phyloP scores from a whole-genome alignment of 1,284 basidiomycete species.

The Boletus putidus region DNA sequence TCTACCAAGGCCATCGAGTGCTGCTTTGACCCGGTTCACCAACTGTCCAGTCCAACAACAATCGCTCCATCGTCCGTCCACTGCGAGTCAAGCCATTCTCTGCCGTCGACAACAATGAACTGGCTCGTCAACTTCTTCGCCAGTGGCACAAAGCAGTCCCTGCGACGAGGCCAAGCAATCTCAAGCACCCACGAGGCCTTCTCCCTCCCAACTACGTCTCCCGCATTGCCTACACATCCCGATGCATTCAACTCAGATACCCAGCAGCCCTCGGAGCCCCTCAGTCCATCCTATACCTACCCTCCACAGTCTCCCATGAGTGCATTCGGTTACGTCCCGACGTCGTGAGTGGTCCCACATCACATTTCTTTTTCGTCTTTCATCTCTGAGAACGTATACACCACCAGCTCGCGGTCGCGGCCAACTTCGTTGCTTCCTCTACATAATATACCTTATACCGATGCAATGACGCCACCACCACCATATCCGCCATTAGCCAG shows the following conservation, averaged over 20 bases:
- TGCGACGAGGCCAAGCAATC: conserved; percentile 60
- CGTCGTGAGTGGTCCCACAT: conserved; percentile 49
- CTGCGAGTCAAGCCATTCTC: conserved; percentile 4
- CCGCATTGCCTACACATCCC: conserved; percentile 51
- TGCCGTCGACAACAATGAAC: conserved; percentile 50
- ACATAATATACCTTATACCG: conserved; percentile 53
- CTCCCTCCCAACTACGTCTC: conserved; percentile 71
- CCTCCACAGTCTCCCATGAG: conserved; percentile 59
- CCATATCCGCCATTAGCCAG: conserved; percentile 72
- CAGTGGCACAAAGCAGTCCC: conserved; percentile 46
- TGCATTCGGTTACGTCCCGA: conserved; percentile 59
- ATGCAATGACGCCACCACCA: conserved; percentile 41
- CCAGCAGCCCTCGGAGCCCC: conserved; percentile 50
- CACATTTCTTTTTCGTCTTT: conserved; percentile 8
- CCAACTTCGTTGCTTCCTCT: conserved; percentile 64
- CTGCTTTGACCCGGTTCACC: conserved; percentile 18
- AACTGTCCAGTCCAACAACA: conserved; percentile 9
- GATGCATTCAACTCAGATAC: conserved; percentile 59
- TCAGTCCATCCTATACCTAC: conserved; percentile 62
- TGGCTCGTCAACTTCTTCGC: conserved; percentile 69
- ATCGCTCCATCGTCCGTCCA: conserved; percentile 1
- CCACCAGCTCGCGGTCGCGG: conserved; percentile 51
- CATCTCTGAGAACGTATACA: conserved; percentile 25
- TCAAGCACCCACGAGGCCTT: conserved; percentile 76
- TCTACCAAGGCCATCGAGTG: not conserved